Conservation (phyloP, 2,329 filamentous ascomycete genomes). For the Thermothelomyces thermophilus region DNA sequence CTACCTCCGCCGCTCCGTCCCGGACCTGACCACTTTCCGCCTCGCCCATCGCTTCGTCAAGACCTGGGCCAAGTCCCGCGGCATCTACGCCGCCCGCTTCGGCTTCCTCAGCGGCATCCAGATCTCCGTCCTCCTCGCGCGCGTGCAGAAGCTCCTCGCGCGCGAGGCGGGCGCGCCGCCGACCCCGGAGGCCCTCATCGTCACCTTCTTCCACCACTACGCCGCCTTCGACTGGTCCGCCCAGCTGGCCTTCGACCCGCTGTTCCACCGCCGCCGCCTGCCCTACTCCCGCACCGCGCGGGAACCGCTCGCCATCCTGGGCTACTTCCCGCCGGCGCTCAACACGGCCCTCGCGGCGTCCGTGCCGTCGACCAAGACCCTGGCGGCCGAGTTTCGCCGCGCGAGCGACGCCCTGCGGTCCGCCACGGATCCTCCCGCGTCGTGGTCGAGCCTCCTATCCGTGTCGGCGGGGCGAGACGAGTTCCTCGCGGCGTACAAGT, state of each 20-base stretch:
- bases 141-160: constrained; percentile 50
- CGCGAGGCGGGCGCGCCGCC: constrained; percentile 26
- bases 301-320: constrained; percentile 58
- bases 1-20: constrained; percentile 54
- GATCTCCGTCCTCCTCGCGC: constrained; percentile 54
- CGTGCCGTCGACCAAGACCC: constrained; percentile 42
- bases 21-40: constrained; percentile 51
- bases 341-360: constrained; percentile 54
- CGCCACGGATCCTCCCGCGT: constrained; percentile 7
- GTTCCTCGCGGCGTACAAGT: constrained; percentile 47
- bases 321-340: constrained; percentile 54
- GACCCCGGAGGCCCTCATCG: constrained; percentile 46
- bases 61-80: constrained; percentile 54
- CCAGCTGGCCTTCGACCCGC: constrained; percentile 51
- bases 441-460: constrained; percentile 42
- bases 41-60: constrained; percentile 54
- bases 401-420: constrained; percentile 32
- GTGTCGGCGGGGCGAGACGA: constrained; percentile 5
- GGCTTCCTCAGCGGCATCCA: constrained; percentile 61
- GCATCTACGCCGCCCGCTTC: constrained; percentile 59
- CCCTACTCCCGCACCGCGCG: constrained; percentile 48
- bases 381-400: constrained; percentile 45
- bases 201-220: constrained; percentile 59
- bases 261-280: constrained; percentile 44
- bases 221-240: constrained; percentile 52